phyloP scores from a whole-genome alignment of 176 grass and related monocot species.

The Aechmea fasciata region DNA sequence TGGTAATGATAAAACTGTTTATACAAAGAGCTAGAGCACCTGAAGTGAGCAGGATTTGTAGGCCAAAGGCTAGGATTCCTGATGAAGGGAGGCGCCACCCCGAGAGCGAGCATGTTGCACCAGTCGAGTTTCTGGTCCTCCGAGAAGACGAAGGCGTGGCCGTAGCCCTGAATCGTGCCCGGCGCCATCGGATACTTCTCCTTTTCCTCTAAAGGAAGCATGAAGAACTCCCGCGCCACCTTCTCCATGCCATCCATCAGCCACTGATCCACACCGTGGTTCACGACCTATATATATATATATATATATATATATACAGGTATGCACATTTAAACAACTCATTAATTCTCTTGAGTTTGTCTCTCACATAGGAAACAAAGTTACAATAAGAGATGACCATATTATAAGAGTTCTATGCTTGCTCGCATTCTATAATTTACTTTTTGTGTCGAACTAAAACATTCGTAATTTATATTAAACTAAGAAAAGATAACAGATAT shows the following conservation, averaged over 20 bases:
- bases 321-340: background rate
- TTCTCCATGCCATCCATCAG: conserved; percentile 62
- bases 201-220: conserved; percentile 82
- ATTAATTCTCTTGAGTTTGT: too few species aligned
- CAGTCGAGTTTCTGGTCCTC: conserved; percentile 92
- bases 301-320: background rate
- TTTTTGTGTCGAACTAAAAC: too few species aligned
- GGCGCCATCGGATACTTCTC: conserved; percentile 70
- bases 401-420: too few species aligned
- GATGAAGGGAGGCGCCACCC: conserved; percentile 49
- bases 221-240: conserved; percentile 61
- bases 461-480: too few species aligned
- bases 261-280: conserved; percentile 49
- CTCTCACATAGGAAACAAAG: too few species aligned
- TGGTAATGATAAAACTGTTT: too few species aligned
- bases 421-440: too few species aligned
- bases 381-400: too few species aligned
- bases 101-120: conserved; percentile 92
- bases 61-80: conserved; percentile 67
- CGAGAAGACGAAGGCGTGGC: conserved; percentile 86
- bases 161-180: conserved; percentile 74
- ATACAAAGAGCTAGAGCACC: background rate
- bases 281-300: conserved; percentile 40
- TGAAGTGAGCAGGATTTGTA: conserved; percentile 35
- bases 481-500: too few species aligned